Evolutionary conservation across 1,284 basidiomycete species (phyloP), one percentile per base, ranked within the genome.

Genomic region (Volvariella volvacea): DNA sequence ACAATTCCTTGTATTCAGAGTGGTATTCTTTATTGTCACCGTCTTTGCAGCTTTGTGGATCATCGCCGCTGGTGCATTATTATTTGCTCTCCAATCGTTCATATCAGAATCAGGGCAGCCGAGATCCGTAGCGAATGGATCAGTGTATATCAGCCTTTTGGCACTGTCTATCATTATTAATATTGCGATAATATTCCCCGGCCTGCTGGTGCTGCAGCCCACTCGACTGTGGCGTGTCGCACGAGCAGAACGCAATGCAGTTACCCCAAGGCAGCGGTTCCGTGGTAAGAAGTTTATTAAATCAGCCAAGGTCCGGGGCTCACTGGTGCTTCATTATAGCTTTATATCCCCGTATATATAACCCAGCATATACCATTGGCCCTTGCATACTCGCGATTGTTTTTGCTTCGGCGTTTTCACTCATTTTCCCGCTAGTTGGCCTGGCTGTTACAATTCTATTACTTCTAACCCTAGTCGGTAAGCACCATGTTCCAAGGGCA

Each of bases 251-350:
- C 72, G 66, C 47, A 65, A 67, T 19, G 80, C 83, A 3, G 53
- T 83, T 21, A 91, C 88, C 7, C 88, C 88, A 31, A 71, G 88
- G 21, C 81, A 89, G 58, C 68, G 74, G n/a, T 90, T 89, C 65
- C 65, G 86, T 67, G 78, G 87, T 87, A 54, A 51, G 77, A 28
- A 12, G 12, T 61, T 30, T 33, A 37, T 39, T 22, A 39, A 22
- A 12, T 30, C 16, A n/a, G 9, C 7, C n/a, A 33, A 22, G 20
- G 1, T 21, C 6, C 19, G 8, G 19, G 34, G 7, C 19, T 15
- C 8, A 36, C 6, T 36, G 6, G 34, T 7, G 7, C 4, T 15
- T n/a, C 7, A 44, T 47, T 44, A 39, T 51, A 88, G 88, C 82
- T 51, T 68, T 81, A 49, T 85, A 83, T 55, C 87, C 88, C n/a